Percentiles rank a stretch among this genome's conserved stretches.
These are phyloP conservation scores for Aspergillus puulaauensis DNA, from an alignment of 2,329 filamentous ascomycete species.

Conservation along the genomic window DNA sequence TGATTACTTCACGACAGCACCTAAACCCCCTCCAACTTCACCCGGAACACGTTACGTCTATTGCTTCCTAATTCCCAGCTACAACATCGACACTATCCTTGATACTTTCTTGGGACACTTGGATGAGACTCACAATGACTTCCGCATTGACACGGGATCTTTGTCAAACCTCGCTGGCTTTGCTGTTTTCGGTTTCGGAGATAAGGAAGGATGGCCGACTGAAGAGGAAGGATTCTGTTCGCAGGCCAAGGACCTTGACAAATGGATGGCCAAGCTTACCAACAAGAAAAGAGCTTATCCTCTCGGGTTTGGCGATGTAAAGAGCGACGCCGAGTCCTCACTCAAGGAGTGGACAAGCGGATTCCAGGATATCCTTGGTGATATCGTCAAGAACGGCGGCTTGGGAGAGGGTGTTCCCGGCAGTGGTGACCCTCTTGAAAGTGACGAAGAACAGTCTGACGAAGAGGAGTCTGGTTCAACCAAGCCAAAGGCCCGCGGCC, in stretches of 20 bases:
- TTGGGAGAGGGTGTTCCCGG: constrained; percentile 69
- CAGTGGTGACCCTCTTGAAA: constrained; percentile 81
- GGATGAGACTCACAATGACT: constrained; percentile 92
- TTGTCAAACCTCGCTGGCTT: constrained; percentile 77
- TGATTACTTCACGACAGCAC: constrained; percentile 81
- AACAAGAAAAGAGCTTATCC: constrained; percentile 83
- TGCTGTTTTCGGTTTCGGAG: constrained; percentile 90
- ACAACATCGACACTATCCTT: constrained; percentile 92
- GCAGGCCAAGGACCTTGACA: constrained; percentile 86
- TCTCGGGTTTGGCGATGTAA: constrained; percentile 82
- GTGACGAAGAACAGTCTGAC: constrained; percentile 70
- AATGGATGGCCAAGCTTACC: constrained; percentile 96
- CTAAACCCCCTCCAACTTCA: constrained; percentile 55
- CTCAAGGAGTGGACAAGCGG: constrained; percentile 78
- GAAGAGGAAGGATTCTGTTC: constrained; percentile 90
- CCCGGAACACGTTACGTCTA: constrained; percentile 69
- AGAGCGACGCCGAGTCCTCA: constrained; percentile 65
- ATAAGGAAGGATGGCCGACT: constrained; percentile 86
- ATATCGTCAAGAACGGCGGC: constrained; percentile 52
- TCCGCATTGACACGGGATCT: constrained; percentile 88
- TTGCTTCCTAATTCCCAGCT: constrained; percentile 80
- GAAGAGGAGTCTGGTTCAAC: constrained; percentile 57
- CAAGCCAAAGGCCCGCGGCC: constrained; percentile 50
- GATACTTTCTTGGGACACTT: constrained; percentile 85
- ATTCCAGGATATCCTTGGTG: constrained; percentile 67